Evolutionary conservation across 2,329 filamentous ascomycete genomes (phyloP).

Genomic region (Fusarium dimerum): DNA sequence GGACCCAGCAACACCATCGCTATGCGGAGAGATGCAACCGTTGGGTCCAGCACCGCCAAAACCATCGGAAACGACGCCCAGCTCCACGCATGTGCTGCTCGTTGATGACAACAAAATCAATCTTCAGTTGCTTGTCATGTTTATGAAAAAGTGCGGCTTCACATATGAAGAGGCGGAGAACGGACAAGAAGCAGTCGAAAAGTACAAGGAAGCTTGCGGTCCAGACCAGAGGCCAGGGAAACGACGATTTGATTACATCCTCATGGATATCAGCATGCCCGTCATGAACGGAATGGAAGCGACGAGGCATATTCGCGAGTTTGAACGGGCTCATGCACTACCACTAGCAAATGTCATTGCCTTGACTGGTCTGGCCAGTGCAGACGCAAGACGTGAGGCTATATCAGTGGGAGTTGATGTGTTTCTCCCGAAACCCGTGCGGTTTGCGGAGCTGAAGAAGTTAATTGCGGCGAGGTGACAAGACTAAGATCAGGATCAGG

Average conservation of each 20-base stretch:
- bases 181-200: constrained; percentile 49
- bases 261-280: constrained; percentile 58
- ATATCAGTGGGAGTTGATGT: constrained; percentile 50
- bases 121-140: constrained; percentile 43
- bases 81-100: constrained; percentile 32
- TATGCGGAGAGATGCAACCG: background rate
- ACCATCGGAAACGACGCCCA: background rate
- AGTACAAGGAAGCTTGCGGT: constrained; percentile 36
- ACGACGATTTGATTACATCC: constrained; percentile 35
- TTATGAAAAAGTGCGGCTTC: constrained; percentile 43
- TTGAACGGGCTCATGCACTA: constrained; percentile 45
- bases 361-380: constrained; percentile 52
- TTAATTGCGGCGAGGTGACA: constrained; percentile 22
- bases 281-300: constrained; percentile 53
- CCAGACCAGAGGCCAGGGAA: constrained; percentile 3
- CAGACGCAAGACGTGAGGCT: constrained; percentile 50
- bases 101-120: constrained; percentile 48
- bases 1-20: constrained; percentile 3
- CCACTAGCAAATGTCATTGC: constrained; percentile 50
- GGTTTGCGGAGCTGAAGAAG: constrained; percentile 43
- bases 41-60: background rate
- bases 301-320: constrained; percentile 49
- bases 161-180: constrained; percentile 45
- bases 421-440: constrained; percentile 53
- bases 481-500: no score